These are phyloP conservation scores for Phylloporus scabripes DNA, from an alignment of 768 basidiomycete genomes.

Conservation along the genomic window DNA sequence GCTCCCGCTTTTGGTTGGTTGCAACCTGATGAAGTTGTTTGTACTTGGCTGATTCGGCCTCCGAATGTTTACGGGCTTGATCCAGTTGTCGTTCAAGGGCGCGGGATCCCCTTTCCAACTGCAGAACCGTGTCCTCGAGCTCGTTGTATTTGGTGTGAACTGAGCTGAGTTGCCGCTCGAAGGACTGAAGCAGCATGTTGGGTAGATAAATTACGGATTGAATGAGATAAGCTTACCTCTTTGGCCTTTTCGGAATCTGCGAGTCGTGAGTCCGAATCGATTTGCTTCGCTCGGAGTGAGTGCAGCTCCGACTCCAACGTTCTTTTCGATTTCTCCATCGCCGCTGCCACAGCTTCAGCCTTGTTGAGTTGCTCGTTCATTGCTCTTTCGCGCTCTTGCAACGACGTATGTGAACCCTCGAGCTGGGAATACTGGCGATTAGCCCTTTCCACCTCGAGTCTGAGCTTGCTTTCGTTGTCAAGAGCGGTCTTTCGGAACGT, in stretches of 20 bases:
- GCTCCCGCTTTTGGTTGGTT: constrained; percentile 62
- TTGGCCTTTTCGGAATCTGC: constrained; percentile 57
- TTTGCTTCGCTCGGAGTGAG: constrained; percentile 59
- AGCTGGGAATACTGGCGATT: constrained; percentile 56
- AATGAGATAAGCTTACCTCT: constrained; percentile 51
- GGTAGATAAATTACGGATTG: neutral
- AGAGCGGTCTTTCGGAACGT: constrained; percentile 53
- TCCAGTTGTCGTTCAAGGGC: constrained; percentile 71
- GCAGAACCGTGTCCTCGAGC: constrained; percentile 83
- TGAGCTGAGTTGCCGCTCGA: constrained; percentile 71
- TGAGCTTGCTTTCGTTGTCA: constrained; percentile 67
- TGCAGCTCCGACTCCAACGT: constrained; percentile 68
- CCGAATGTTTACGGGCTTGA: constrained; percentile 62
- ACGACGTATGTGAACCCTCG: constrained; percentile 54
- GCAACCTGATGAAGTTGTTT: constrained; percentile 66
- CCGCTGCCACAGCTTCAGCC: constrained; percentile 43
- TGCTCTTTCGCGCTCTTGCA: constrained; percentile 55
- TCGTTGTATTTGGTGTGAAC: constrained; percentile 75
- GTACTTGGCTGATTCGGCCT: constrained; percentile 66
- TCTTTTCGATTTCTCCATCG: constrained; percentile 66
- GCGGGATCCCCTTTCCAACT: constrained; percentile 78
- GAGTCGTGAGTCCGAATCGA: constrained; percentile 60
- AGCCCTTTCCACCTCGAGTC: constrained; percentile 66
- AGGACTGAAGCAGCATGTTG: constrained; percentile 41
- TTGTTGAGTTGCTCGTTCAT: constrained; percentile 47